Conservation (phyloP, 257 asterid species). For the Petunia axillaris region DNA sequence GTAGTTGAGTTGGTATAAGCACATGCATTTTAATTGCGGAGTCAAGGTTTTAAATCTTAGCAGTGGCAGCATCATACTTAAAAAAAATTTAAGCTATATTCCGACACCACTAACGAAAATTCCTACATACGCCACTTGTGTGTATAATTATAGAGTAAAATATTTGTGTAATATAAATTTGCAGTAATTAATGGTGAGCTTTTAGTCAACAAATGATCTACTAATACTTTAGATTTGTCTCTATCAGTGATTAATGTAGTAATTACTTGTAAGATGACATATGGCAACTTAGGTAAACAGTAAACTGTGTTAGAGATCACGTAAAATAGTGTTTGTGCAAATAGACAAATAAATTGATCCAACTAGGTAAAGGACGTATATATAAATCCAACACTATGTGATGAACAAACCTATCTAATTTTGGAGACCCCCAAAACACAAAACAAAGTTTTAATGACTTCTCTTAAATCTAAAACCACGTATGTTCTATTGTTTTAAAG, state of each 20-base stretch:
- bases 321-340: not conserved
- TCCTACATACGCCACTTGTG: no score
- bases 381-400: slow-evolving; percentile 1
- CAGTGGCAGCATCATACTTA: no score
- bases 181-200: not conserved
- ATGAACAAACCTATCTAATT: slow-evolving; percentile 13
- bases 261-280: slow-evolving; percentile 13
- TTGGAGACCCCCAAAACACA: not conserved
- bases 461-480: not conserved
- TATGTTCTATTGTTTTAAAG: no score
- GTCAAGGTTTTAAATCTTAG: no score
- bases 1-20: no score
- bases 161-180: not conserved
- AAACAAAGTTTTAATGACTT: not conserved
- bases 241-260: not conserved
- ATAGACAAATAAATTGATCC: not conserved
- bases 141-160: no score
- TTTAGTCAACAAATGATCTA: not conserved
- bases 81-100: no score
- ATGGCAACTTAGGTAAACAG: slow-evolving; percentile 13
- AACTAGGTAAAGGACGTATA: slow-evolving; percentile 2
- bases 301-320: not conserved
- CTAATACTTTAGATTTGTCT: not conserved
- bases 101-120: no score
- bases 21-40: no score